Base-by-base conservation (phyloP, 306 rosid genomes). In the Astragalus glycyphyllos region DNA sequence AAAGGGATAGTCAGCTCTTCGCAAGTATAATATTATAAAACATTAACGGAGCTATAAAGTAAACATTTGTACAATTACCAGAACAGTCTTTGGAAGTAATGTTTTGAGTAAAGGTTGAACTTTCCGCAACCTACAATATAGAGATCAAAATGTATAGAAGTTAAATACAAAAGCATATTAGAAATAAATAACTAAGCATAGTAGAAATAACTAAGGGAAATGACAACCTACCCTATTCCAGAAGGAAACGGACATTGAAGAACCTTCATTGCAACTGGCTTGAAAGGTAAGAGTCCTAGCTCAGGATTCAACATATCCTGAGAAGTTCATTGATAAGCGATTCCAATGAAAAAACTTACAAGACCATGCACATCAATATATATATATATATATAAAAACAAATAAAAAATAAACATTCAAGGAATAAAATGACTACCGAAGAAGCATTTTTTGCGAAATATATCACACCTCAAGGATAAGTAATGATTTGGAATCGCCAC, bases 191-290 rank as follows among this genome's bases (percentile, higher is more conserved):
- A 20, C 23, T 20, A 20, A 26, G 31, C 31, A 26, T 26, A 26
- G 1, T 26, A 26, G 31, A 26, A 26, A 50, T 34, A 47, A 45
- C 38, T 7, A 29, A 31, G 42, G 48, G 55, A 72, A 58, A 69
- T 12, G 71, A 42, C 73, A 71, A 58, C 61, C 61, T 32, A 93
- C 98, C 81, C 91, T 69, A 87, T 87, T 63, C 97, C 96, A 41
- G 94, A 84, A 58, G 88, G 86, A 78, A 88, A 90, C 16, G 80
- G 41, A 79, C 94, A 93, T 56, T 83, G 94, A 80, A 88, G 94
- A 79, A 90, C 96, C 79, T 87, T 88, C 90, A 90, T 88, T 44
- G 74, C 83, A 79, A 88, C 74, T 60, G 97, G 96, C 82, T 82
- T 76, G 79, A 86, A 93, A 80, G 97, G 97, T 51, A 87, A 82